Evolutionary conservation across 805 yeast genomes (phyloP), one percentile per base, ranked within the genome.

Genomic region (Candida alai): DNA sequence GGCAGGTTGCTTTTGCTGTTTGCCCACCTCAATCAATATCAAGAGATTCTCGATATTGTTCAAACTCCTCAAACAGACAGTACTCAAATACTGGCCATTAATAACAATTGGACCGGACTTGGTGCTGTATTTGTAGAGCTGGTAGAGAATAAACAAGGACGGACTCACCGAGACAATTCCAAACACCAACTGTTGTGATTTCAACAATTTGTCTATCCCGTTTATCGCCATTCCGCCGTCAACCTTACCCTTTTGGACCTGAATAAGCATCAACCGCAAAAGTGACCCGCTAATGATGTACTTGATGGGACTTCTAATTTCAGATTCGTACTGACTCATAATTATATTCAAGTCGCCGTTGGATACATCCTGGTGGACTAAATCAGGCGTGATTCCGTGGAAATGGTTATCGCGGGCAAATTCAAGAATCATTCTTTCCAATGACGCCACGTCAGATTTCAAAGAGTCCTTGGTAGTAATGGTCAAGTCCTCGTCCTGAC

Each of bases 211-310:
- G 58, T 93, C 97, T 42, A 93, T 89, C 6, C 97, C 97, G 46
- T 74, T 76, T 41, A 90, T 74, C 0, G 96, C 97, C 4, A 88
- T 65, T 23, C 84, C 88, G 6, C 95, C 96, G 55, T 90, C 98
- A 5, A 93, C 97, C 58, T 90, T 90, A 9, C 95, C 82, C 60
- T 93, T 90, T 56, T 90, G 98, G n/a, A 93, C 68, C 57, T 93
- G 97, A 42, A 90, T 89, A 49, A 93, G 62, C 29, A 93, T 56
- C 11, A 89, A 78, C 35, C 95, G 70, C 6, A 88, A 58, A 43
- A 90, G 69, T 37, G 79, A 76, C 4, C 97, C 98, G 10, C 61
- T 58, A 2, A 88, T 38, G 2, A 80, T 46, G 23, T 80, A 78
- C 36, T 65, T 70, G 30, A 88, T 51, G 0, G 97, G 97, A 5